Base-by-base conservation (phyloP, 768 basidiomycete genomes). In the Tubosaeta sp. region DNA sequence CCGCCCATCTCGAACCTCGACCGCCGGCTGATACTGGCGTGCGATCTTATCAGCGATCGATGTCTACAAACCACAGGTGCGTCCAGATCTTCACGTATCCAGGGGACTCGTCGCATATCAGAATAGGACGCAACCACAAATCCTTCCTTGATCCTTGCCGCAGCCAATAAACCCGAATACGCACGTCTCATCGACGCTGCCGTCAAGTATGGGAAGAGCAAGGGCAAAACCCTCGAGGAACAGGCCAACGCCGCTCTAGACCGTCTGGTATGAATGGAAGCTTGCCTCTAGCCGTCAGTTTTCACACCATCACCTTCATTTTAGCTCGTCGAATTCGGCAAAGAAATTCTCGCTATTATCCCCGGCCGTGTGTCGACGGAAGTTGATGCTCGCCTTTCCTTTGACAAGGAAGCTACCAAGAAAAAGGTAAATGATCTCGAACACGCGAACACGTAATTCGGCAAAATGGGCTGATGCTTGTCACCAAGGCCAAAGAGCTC, bases 361-460 rank as follows among this genome's bases (percentile, higher is more conserved):
- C 96, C 96, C 49, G 96, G 96, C 53, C 90, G 96, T 70, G 95
- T 99, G 55, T 99, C 96, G 39, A 98, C 96, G 56, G 96, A 99
- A 72, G 94, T 99, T 59, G 96, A 99, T 70, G 96, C 96, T 44
- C 87, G 90, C 59, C 84, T 98, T 51, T 98, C 95, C 55, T 97
- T 96, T 71, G 90, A 97, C 76, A 97, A 90, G 73, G 84, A 86
- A 71, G 90, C 66, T 19, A 96, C 93, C 59, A 94, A 93, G 73
- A 81, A 81, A 55, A 95, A 94, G 84, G 87, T 80, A 61, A 63
- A 42, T 60, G 49, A 34, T 25, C 43, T 48, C 30, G 56, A 66
- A 52, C 52, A 41, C 9, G 31, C 19, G 14, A 53, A 55, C 44
- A 63, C 61, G 59, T 64, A 60, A 66, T 55, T 52, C 58, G 54